These are phyloP conservation scores for Colletotrichum limetticola DNA, from an alignment of 2,329 filamentous ascomycete species.

Conservation along the genomic window DNA sequence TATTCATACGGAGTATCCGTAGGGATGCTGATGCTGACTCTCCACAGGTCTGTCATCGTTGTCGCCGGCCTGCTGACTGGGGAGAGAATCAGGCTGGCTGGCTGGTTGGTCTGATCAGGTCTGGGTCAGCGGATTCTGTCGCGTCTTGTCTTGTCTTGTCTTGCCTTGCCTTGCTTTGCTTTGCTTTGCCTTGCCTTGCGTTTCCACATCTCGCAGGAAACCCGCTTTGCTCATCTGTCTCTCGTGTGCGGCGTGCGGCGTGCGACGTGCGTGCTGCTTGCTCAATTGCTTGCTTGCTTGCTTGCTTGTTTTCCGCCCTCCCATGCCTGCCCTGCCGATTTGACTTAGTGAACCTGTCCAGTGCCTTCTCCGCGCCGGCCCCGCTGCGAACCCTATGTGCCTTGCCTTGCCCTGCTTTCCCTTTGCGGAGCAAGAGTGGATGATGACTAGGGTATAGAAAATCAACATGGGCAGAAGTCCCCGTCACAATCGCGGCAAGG, in stretches of 20 bases:
- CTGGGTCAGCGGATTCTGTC: not conserved
- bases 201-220: not conserved
- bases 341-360: not conserved
- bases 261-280: not conserved
- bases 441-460: not conserved
- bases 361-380: constrained; percentile 4
- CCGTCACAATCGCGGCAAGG: not conserved
- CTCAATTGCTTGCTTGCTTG: not conserved
- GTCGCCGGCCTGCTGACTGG: not conserved
- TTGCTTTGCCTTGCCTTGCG: not conserved
- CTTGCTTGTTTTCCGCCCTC: not conserved
- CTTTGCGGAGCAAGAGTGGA: not conserved
- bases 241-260: not conserved
- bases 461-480: not conserved
- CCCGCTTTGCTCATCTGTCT: not conserved
- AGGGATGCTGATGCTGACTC: not conserved
- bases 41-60: not conserved
- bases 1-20: not conserved
- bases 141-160: not conserved
- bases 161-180: not conserved
- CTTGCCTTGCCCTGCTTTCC: not conserved
- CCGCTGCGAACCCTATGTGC: constrained; percentile 18
- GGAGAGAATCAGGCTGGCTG: not conserved
- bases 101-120: not conserved
- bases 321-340: not conserved